A percentile compares a stretch with the other conserved stretches of the same genome.
phyloP scores from a whole-genome alignment of 1,284 basidiomycete species.

The Heterobasidion parviporum region DNA sequence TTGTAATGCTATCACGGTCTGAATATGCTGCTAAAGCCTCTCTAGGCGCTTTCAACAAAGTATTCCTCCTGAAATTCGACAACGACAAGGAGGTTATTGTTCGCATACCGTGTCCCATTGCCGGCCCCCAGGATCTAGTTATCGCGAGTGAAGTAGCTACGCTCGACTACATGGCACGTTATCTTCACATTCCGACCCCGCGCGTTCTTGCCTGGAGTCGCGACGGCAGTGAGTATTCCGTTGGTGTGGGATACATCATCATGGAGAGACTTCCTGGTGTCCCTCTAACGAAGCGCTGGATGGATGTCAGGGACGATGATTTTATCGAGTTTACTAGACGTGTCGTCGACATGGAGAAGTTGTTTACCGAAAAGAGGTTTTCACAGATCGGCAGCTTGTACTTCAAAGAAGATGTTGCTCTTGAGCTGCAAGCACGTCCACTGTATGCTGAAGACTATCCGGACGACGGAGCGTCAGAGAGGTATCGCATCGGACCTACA shows the following conservation, averaged over 20 bases:
- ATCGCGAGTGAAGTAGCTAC: neutral
- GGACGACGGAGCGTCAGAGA: neutral
- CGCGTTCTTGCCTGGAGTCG: neutral
- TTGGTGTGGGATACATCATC: neutral
- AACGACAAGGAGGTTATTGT: neutral
- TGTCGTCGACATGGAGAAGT: neutral
- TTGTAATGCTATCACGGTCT: no score
- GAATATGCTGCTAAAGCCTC: no score
- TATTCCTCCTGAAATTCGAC: neutral
- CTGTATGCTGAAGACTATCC: neutral
- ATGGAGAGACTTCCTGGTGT: neutral
- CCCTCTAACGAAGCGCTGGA: neutral
- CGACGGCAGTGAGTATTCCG: neutral
- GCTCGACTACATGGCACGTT: neutral
- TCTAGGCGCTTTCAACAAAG: neutral
- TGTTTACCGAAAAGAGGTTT: neutral
- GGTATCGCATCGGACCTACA: no score
- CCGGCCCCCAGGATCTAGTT: neutral
- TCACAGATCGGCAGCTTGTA: neutral
- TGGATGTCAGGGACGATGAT: neutral
- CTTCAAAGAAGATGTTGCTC: neutral
- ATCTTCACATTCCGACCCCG: neutral
- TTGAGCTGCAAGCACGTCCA: neutral
- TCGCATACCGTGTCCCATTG: neutral
- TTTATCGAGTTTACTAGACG: neutral